Percentiles rank a stretch among this genome's conserved stretches.
These are phyloP conservation scores for Marasmius sp. DNA, from an alignment of 1,284 basidiomycete species.

Conservation along the genomic window DNA sequence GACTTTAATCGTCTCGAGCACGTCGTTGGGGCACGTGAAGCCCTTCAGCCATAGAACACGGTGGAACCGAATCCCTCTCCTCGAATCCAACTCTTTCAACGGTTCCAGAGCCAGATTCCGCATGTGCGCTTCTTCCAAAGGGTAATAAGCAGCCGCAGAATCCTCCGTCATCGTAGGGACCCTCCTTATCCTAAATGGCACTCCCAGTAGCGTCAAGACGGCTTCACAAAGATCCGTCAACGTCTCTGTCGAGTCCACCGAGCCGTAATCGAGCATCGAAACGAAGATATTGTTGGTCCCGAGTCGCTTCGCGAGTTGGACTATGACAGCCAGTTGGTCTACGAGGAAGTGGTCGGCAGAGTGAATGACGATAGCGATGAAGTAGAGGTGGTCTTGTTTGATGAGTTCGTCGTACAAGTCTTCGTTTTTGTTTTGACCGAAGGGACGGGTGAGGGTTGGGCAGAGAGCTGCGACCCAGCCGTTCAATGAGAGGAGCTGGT, in stretches of 20 bases:
- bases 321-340: constrained; percentile 93
- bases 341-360: constrained; percentile 97
- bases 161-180: constrained; percentile 89
- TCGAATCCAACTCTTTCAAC: constrained; percentile 77
- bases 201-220: constrained; percentile 85
- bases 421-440: constrained; percentile 83
- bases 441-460: constrained; percentile 86
- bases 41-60: constrained; percentile 96
- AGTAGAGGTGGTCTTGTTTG: constrained; percentile 83
- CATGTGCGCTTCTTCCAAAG: constrained; percentile 89
- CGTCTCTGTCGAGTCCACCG: constrained; percentile 89
- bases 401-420: constrained; percentile 87
- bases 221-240: constrained; percentile 91
- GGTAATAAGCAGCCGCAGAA: constrained; percentile 86
- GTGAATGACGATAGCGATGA: constrained; percentile 90
- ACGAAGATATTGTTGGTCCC: constrained; percentile 90
- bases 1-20: constrained; percentile 90
- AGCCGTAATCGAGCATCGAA: constrained; percentile 94
- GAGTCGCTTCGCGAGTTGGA: constrained; percentile 87
- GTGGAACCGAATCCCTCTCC: constrained; percentile 79
- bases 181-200: constrained; percentile 86
- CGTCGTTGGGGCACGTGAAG: constrained; percentile 95
- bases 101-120: constrained; percentile 91
- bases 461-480: constrained; percentile 99
- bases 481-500: constrained; percentile 87